A percentile compares a stretch with the other conserved stretches of the same genome.
These are phyloP conservation scores for Petrea volubilis DNA, from an alignment of 257 asterid genomes.

Conservation along the genomic window DNA sequence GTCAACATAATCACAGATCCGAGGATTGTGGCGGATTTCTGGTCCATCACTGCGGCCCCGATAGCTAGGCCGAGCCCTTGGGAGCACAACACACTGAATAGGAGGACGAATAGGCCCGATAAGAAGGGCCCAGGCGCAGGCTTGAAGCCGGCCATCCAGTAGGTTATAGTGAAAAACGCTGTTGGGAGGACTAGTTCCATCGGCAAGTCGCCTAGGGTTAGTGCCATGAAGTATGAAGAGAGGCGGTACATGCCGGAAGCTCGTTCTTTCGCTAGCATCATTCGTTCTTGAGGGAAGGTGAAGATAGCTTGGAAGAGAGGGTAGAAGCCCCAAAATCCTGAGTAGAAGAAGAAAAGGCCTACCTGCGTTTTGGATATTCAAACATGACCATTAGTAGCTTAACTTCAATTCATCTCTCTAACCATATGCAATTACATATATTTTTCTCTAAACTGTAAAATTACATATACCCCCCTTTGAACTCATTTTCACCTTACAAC, in stretches of 20 bases:
- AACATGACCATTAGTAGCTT: background rate
- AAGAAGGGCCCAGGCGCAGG: slow-evolving; percentile 42
- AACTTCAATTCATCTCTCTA: too few species aligned
- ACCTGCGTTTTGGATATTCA: slow-evolving; percentile 39
- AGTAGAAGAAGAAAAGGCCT: slow-evolving; percentile 60
- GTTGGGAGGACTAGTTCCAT: slow-evolving; percentile 88
- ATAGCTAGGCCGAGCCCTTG: slow-evolving; percentile 83
- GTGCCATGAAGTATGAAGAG: slow-evolving; percentile 80
- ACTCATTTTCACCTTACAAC: too few species aligned
- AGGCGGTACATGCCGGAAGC: slow-evolving; percentile 85
- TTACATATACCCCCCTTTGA: too few species aligned
- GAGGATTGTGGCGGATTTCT: slow-evolving; percentile 49
- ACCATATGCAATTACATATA: too few species aligned
- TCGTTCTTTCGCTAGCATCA: slow-evolving; percentile 70
- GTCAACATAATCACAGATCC: slow-evolving; percentile 66
- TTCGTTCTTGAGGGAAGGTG: slow-evolving; percentile 72
- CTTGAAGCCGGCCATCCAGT: slow-evolving; percentile 81
- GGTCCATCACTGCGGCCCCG: slow-evolving; percentile 74
- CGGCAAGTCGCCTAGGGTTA: slow-evolving; percentile 70
- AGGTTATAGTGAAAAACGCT: slow-evolving; percentile 48
- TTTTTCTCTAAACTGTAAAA: too few species aligned
- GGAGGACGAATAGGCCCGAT: slow-evolving; percentile 43
- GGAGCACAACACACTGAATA: slow-evolving; percentile 49
- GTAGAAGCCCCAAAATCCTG: slow-evolving; percentile 80
- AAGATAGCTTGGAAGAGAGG: slow-evolving; percentile 79